Conservation (phyloP, 1,284 basidiomycete species). For the Polyporus tsugae region DNA sequence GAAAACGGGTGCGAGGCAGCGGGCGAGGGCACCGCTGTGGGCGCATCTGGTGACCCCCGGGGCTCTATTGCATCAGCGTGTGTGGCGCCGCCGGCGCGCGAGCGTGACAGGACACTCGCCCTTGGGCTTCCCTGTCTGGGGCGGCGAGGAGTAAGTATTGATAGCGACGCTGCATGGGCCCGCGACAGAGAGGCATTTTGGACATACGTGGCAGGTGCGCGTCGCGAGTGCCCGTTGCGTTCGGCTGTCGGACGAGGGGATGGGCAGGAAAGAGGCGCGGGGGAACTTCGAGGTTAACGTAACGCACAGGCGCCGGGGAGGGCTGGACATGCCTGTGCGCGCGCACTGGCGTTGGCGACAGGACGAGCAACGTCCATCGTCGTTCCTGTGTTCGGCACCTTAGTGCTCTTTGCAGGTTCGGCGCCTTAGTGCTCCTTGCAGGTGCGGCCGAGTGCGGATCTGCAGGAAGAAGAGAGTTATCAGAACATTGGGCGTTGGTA, state of each 20-base stretch:
- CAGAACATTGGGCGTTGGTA: neutral
- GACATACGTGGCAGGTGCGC: neutral
- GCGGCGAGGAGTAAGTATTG: conserved; percentile 7
- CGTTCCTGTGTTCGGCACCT: conserved; percentile 31
- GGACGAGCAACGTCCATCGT: conserved; percentile 1
- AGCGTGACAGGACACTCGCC: conserved; percentile 15
- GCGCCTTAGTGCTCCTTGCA: conserved; percentile 22
- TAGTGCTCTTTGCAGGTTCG: conserved; percentile 15
- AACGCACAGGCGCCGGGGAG: conserved; percentile 10
- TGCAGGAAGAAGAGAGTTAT: conserved; percentile 20
- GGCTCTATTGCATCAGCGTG: conserved; percentile 25
- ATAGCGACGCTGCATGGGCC: conserved; percentile 9
- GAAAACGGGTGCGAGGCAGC: conserved; percentile 19
- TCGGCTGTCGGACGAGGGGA: neutral
- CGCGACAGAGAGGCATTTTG: neutral
- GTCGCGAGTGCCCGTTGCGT: neutral
- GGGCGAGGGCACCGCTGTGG: conserved; percentile 19
- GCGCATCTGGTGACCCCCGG: neutral
- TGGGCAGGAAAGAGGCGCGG: neutral
- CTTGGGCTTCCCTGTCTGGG: conserved; percentile 22
- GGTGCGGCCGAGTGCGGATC: neutral
- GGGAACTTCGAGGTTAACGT: conserved; percentile 11
- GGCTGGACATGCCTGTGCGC: neutral
- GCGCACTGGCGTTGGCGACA: neutral
- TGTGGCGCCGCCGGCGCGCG: conserved; percentile 26